Conservation (phyloP, 2,329 filamentous ascomycete genomes). For the Penicillium digitatum region DNA sequence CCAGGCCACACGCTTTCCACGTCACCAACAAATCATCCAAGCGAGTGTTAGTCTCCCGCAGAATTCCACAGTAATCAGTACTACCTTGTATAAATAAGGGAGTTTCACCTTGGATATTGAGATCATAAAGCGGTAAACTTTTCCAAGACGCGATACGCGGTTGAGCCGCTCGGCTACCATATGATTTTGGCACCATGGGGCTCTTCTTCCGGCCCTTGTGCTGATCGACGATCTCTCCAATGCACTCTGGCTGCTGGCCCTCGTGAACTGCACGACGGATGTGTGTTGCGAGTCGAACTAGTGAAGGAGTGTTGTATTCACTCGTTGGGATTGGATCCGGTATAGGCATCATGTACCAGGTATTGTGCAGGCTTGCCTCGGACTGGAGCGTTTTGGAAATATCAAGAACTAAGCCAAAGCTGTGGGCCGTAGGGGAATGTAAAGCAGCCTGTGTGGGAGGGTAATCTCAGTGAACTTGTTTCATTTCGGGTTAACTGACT, state of each 20-base stretch:
- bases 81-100: conserved; percentile 6
- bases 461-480: neutral
- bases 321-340: conserved; percentile 6
- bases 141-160: conserved; percentile 5
- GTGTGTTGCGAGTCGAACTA: neutral
- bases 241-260: conserved; percentile 4
- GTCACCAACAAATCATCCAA: conserved; percentile 10
- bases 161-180: conserved; percentile 4
- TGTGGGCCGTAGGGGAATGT: neutral
- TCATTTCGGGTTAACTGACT: neutral
- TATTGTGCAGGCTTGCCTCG: neutral
- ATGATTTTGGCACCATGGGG: neutral
- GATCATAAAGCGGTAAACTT: neutral
- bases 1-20: neutral
- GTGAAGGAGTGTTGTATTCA: neutral
- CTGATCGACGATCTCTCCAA: neutral
- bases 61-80: conserved; percentile 6
- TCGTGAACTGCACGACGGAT: neutral
- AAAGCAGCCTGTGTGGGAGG: neutral
- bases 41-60: neutral
- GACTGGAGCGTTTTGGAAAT: conserved; percentile 3
- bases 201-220: neutral
- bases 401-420: neutral
- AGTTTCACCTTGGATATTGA: conserved; percentile 3
- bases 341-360: conserved; percentile 8